Base-by-base conservation (phyloP, 2,329 filamentous ascomycete genomes). In the Diaporthe eres region DNA sequence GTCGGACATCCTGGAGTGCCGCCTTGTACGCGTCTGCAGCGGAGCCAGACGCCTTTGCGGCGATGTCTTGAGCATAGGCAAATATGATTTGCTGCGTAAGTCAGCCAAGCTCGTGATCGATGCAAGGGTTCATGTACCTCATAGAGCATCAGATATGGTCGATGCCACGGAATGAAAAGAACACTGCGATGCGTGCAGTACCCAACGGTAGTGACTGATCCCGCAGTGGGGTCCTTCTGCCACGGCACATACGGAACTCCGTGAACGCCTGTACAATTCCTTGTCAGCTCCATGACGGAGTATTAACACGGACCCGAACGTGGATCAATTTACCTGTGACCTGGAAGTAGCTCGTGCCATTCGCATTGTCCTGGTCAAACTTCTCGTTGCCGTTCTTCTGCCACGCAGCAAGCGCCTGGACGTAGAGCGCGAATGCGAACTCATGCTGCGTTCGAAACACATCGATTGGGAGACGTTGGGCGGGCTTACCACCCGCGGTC, bases 141-240 rank as follows among this genome's bases (percentile, higher is more conserved):
- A 55, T 74, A 74, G 10, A 74, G 60, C 57, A 74, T 74, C 34
- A 74, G 2, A 22, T 57, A 68, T 1, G 47, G 60, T 44, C 60
- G 34, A 15, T 74, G 71, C 60, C 71, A 74, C 3, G 60, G 71
- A 19, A 74, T 74, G 61, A 74, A 74, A 22, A 74, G 61, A 37
- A 74, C 71, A 34, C 71, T 74, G 25, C 71, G 71, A 68, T 74
- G 71, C 5, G 71, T 57, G 61, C 71, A 74, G 28, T 74, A 74
- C 6, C 71, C 71, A 47, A 68, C 71, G 2, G 25, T 49, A 7
- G 47, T n/a, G 15, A 17, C 51, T 37, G 39, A 47, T 19, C 8
- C 55, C 7, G 39, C 28, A 31, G 71, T 63, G 5, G 71, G 71
- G 13, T 72, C 55, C 15, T 72, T 49, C 34, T 72, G 71, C 71